Evolutionary conservation across 192 early-diverging fungal species (phyloP).

Genomic region (Chytriomyces sp.): DNA sequence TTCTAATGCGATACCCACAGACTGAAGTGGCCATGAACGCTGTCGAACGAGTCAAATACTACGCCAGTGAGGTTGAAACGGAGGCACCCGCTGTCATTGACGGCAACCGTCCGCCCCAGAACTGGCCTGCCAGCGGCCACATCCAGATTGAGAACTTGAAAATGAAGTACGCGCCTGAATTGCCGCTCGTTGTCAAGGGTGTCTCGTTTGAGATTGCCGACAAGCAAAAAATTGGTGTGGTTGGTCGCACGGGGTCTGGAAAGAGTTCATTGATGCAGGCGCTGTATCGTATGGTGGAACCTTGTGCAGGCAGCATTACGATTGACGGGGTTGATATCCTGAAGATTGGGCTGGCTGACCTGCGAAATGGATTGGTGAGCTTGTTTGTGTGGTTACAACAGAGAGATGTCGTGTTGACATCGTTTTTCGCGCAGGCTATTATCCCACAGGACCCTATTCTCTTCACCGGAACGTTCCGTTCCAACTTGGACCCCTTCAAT

Average conservation of each 20-base stretch:
- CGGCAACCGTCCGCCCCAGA: conserved; percentile 32
- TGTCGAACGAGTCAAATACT: conserved; percentile 59
- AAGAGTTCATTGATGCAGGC: conserved; percentile 73
- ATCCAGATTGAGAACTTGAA: conserved; percentile 48
- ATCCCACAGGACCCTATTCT: conserved; percentile 61
- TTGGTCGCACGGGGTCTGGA: conserved; percentile 78
- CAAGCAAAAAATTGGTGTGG: conserved; percentile 54
- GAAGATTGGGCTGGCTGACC: conserved; percentile 60
- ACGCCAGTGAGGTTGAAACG: conserved; percentile 42
- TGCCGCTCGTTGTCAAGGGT: conserved; percentile 52
- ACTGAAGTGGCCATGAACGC: conserved; percentile 63
- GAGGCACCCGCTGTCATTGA: conserved; percentile 42
- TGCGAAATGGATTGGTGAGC: conserved; percentile 54
- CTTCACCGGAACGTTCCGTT: conserved; percentile 49
- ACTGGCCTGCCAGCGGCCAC: conserved; percentile 52
- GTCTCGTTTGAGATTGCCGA: conserved; percentile 41
- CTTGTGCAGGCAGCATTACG: conserved; percentile 58
- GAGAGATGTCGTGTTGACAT: background rate
- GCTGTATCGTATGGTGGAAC: conserved; percentile 72
- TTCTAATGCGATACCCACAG: conserved; percentile 1
- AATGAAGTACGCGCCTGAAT: conserved; percentile 49
- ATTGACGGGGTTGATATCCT: conserved; percentile 75
- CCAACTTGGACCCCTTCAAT: conserved; percentile 74
- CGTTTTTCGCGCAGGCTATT: background rate
- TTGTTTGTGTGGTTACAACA: conserved; percentile 61